These are phyloP conservation scores for Ilex paraguariensis DNA, from an alignment of 305 asterid species.

Conservation along the genomic window DNA sequence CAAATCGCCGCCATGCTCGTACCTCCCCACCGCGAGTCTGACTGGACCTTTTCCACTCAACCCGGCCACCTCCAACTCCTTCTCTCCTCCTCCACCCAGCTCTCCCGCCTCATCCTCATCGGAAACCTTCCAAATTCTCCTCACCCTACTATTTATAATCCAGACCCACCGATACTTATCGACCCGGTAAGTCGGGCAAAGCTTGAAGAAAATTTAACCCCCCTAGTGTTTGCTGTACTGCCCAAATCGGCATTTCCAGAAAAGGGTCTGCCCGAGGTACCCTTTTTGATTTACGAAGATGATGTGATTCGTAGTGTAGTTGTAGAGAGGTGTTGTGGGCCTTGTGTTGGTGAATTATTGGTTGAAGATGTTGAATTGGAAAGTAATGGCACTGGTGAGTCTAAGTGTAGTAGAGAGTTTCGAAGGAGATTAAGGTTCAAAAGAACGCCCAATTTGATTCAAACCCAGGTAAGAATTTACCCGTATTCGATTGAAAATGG, in stretches of 20 bases:
- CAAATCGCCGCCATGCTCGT: slow-evolving; percentile 61
- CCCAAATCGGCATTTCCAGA: slow-evolving; percentile 48
- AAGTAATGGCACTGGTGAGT: slow-evolving; percentile 14
- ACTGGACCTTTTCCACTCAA: slow-evolving; percentile 78
- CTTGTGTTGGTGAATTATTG: slow-evolving; percentile 65
- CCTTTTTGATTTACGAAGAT: slow-evolving; percentile 64
- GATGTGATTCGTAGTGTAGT: slow-evolving; percentile 43
- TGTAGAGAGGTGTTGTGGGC: slow-evolving; percentile 57
- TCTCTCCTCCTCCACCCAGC: slow-evolving; percentile 37
- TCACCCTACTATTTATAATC: slow-evolving; percentile 30
- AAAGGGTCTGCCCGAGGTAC: slow-evolving; percentile 37
- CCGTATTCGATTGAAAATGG: slow-evolving; percentile 17
- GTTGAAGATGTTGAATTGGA: slow-evolving; percentile 71
- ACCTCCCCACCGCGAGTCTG: slow-evolving; percentile 71
- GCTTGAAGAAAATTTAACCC: slow-evolving; percentile 32
- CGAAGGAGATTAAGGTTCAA: slow-evolving; percentile 89
- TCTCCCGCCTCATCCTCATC: slow-evolving; percentile 69
- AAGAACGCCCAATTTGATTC: slow-evolving; percentile 89
- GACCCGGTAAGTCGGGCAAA: background rate
- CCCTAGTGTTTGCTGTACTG: slow-evolving; percentile 50
- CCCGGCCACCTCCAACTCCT: slow-evolving; percentile 86
- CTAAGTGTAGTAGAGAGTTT: slow-evolving; percentile 26
- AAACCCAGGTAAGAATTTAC: slow-evolving; percentile 55
- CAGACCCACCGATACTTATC: background rate
- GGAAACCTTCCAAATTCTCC: slow-evolving; percentile 27